These are phyloP conservation scores for Pugionium dolabratum DNA, from an alignment of 345 rosid species.

Conservation along the genomic window DNA sequence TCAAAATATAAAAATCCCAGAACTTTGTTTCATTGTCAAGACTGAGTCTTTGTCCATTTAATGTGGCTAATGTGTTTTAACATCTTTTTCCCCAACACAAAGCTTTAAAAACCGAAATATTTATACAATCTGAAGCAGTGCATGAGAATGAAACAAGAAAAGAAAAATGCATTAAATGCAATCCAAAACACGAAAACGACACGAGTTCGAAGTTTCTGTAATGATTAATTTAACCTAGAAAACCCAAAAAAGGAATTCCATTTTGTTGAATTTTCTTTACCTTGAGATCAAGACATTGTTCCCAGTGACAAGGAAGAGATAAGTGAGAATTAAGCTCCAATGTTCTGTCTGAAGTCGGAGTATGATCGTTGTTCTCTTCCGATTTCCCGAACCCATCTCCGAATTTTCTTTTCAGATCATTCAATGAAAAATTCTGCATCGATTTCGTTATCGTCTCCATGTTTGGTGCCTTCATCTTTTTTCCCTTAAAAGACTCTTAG, in stretches of 20 bases:
- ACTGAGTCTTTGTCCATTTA: too few species aligned
- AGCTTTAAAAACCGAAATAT: not conserved
- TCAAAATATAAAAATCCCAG: too few species aligned
- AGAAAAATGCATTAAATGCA: slow-evolving; percentile 55
- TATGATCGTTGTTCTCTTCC: slow-evolving; percentile 42
- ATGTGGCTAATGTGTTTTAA: too few species aligned
- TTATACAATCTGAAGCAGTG: slow-evolving; percentile 36
- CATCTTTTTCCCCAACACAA: too few species aligned
- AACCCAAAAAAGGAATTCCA: not conserved
- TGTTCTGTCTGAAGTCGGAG: slow-evolving; percentile 49
- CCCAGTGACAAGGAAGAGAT: slow-evolving; percentile 91
- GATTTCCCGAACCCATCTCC: slow-evolving; percentile 33
- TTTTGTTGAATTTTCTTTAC: slow-evolving; percentile 37
- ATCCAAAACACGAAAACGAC: slow-evolving; percentile 43
- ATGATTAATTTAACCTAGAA: slow-evolving; percentile 31
- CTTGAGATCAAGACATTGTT: slow-evolving; percentile 97
- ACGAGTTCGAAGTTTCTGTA: slow-evolving; percentile 38
- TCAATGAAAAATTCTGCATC: slow-evolving; percentile 65
- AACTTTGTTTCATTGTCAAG: too few species aligned
- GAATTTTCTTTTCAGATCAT: slow-evolving; percentile 42
- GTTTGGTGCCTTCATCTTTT: slow-evolving; percentile 65
- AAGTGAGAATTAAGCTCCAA: slow-evolving; percentile 86
- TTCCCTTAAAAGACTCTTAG: slow-evolving; percentile 4
- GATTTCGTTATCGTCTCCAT: slow-evolving; percentile 77
- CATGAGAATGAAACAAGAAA: slow-evolving; percentile 37